Evolutionary conservation across 2,329 filamentous ascomycete genomes (phyloP).

Genomic region (Madurella mycetomatis): DNA sequence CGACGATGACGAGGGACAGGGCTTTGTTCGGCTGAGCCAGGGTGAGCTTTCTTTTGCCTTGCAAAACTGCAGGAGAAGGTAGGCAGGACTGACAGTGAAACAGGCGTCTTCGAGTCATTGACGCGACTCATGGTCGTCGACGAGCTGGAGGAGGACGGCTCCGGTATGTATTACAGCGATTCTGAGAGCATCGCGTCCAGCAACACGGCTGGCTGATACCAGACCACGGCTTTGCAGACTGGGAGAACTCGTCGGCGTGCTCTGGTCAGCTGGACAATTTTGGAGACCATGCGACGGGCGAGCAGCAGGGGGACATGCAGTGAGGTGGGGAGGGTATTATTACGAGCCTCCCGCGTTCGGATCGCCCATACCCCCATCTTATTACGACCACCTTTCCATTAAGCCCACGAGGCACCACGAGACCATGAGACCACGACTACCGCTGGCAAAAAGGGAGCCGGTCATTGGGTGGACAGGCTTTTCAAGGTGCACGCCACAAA

Average conservation of each 20-base stretch:
- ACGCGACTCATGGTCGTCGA: conserved; percentile 53
- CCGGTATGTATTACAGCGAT: conserved; percentile 48
- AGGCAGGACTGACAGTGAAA: conserved; percentile 16
- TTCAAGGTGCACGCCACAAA: neutral
- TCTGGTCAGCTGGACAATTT: conserved; percentile 52
- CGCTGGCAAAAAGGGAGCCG: neutral
- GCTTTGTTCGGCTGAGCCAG: conserved; percentile 34
- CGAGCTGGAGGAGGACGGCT: conserved; percentile 55
- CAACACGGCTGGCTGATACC: conserved; percentile 31
- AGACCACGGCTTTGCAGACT: conserved; percentile 40
- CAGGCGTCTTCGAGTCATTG: conserved; percentile 46
- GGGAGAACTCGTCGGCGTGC: conserved; percentile 52
- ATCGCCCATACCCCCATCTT: neutral
- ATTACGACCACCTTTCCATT: neutral
- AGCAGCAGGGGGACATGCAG: conserved; percentile 22
- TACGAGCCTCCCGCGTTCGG: neutral
- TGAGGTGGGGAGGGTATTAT: neutral
- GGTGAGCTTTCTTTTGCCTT: conserved; percentile 31
- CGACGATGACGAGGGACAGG: conserved; percentile 29
- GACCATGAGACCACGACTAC: neutral
- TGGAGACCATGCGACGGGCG: conserved; percentile 40
- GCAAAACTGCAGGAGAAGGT: neutral
- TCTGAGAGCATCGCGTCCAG: conserved; percentile 33
- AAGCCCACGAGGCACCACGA: neutral
- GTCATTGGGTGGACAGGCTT: neutral